phyloP scores from a whole-genome alignment of 2,329 filamentous ascomycete species.

The Ceratocystis colombiana region DNA sequence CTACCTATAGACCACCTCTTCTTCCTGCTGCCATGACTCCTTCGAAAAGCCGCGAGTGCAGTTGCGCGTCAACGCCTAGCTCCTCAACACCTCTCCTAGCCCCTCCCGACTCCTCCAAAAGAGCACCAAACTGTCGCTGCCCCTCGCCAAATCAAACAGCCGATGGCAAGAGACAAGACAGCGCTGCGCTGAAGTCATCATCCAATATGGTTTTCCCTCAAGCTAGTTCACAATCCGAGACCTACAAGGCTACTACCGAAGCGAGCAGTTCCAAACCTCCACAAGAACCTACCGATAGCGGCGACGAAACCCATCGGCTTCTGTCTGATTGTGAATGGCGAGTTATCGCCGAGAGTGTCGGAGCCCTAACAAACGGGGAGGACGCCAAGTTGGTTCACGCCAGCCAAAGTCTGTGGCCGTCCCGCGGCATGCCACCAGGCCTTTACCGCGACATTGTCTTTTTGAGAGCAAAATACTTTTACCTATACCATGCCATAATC shows the following conservation, averaged over 20 bases:
- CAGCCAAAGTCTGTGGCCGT: conserved; percentile 38
- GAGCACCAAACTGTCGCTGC: neutral
- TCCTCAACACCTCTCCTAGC: neutral
- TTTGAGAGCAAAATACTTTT: conserved; percentile 38
- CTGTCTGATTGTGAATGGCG: conserved; percentile 21
- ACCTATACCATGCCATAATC: conserved; percentile 38
- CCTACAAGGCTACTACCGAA: too few species aligned
- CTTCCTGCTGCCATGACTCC: neutral
- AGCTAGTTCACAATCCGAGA: neutral
- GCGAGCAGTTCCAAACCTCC: neutral
- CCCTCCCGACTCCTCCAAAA: neutral
- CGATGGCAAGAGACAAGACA: neutral
- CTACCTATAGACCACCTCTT: neutral
- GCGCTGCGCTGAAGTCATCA: neutral
- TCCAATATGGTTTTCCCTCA: neutral
- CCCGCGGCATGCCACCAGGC: conserved; percentile 40
- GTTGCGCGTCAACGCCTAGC: neutral
- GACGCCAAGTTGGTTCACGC: conserved; percentile 37
- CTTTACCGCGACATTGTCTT: conserved; percentile 42
- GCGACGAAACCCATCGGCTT: conserved; percentile 14
- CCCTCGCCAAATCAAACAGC: neutral
- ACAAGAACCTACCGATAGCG: neutral
- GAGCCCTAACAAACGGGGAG: conserved; percentile 30
- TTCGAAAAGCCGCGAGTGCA: neutral
- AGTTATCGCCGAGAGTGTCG: conserved; percentile 23